Conservation (phyloP, 768 basidiomycete genomes). For the Collybia sordida region DNA sequence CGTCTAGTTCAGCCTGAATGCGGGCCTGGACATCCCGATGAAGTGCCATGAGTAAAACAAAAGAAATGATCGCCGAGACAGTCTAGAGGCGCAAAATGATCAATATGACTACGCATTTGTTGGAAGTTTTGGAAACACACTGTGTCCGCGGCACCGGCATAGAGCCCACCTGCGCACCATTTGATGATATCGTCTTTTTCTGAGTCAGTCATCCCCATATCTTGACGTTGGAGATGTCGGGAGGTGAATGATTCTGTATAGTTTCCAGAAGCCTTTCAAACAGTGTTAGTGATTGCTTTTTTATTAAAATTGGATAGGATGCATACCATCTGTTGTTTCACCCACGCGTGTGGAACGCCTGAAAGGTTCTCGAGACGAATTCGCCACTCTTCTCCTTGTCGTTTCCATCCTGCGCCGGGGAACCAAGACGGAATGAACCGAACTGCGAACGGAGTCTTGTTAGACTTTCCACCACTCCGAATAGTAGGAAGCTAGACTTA, state of each 20-base stretch:
- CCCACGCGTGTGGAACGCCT: constrained; percentile 41
- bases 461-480: background rate
- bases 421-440: constrained; percentile 51
- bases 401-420: constrained; percentile 49
- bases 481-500: constrained; percentile 14
- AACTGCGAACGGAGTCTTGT: constrained; percentile 22
- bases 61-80: constrained; percentile 44
- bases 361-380: constrained; percentile 33
- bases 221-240: constrained; percentile 29
- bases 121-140: constrained; percentile 21
- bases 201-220: constrained; percentile 16
- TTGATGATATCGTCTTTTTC: constrained; percentile 46
- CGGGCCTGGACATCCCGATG: constrained; percentile 39
- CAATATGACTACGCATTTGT: no score
- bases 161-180: constrained; percentile 50
- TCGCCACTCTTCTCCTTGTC: constrained; percentile 41
- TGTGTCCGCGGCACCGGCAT: constrained; percentile 46
- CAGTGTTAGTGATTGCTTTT: background rate
- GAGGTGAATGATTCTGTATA: constrained; percentile 45
- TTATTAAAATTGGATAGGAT: background rate
- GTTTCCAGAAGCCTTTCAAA: constrained; percentile 27
- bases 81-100: constrained; percentile 28
- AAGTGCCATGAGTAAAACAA: constrained; percentile 48
- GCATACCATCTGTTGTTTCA: constrained; percentile 42
- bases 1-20: constrained; percentile 42